Evolutionary conservation across 1,284 basidiomycete genomes (phyloP), one percentile per base, ranked within the genome.

Genomic region (Megacollybia platyphylla): DNA sequence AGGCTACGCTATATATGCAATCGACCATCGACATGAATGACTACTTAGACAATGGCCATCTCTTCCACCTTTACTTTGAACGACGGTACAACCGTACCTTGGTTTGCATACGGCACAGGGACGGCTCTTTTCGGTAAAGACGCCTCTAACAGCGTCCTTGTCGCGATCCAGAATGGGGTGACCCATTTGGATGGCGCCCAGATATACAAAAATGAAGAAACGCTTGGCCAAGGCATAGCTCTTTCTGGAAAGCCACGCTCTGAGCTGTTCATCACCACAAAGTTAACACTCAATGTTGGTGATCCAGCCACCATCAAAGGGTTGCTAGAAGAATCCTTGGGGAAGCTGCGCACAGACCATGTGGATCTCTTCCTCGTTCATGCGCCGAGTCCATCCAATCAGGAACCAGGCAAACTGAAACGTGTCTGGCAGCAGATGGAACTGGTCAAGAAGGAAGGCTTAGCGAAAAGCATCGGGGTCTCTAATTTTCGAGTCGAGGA

Each of bases 311-410:
- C 71, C 37, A 62, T 79, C 31, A 71, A 68, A 44, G 65, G 68
- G 15, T 62, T 67, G 1, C 58, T 87, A 15, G 51, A 68, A 20
- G 64, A 58, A 37, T 80, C 77, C 4, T 59, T 85, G 44, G 54
- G 63, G 54, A 77, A 77, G 57, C 66, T 92, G 4, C 68, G 69
- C 28, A 42, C 79, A 36, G 69, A 78, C 42, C 77, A 86, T 44
- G 84, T 92, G 43, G 85, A 87, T 57, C 61, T 85, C 30, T 90
- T 78, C 62, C 67, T 92, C 40, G 70, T 92, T 45, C 89, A 92
- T 57, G 67, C 63, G 48, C 79, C 83, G 0, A 57, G 54, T 42
- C 68, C 64, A 4, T 42, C 46, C 39, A 40, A 40, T 1, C 55
- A 49, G 41, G 65, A 62, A 46, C 52, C 58, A 46, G 71, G 62